Percentiles rank a stretch among this genome's conserved stretches.
These are phyloP conservation scores for Tillandsia leiboldiana DNA, from an alignment of 176 grass and related monocot species.

Conservation along the genomic window DNA sequence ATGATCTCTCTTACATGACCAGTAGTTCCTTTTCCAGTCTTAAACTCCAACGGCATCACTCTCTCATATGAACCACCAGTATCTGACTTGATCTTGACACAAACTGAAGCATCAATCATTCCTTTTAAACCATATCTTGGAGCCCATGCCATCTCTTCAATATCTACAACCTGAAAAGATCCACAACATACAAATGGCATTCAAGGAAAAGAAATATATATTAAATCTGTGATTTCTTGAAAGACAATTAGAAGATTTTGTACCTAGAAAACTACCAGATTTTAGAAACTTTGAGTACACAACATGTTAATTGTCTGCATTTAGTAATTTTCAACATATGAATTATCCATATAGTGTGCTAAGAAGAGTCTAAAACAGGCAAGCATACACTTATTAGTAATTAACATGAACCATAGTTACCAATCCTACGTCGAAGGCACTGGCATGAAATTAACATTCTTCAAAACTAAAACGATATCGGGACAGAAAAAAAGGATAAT, in stretches of 20 bases:
- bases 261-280: neutral
- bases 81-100: constrained; percentile 47
- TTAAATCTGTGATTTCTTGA: neutral
- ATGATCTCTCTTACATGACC: constrained; percentile 61
- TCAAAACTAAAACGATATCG: no score
- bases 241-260: neutral
- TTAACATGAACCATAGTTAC: no score
- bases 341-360: no score
- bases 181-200: constrained; percentile 1
- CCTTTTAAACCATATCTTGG: constrained; percentile 95
- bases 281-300: neutral
- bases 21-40: constrained; percentile 88
- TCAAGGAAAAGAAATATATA: neutral
- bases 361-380: no score
- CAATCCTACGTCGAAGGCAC: no score
- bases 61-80: constrained; percentile 36
- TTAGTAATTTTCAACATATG: no score
- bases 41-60: constrained; percentile 91
- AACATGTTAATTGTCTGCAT: no score
- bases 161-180: constrained; percentile 67
- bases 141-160: constrained; percentile 96
- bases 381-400: no score
- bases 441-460: no score
- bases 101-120: constrained; percentile 76
- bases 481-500: no score